A percentile compares a stretch with the other conserved stretches of the same genome.
phyloP scores from a whole-genome alignment of 345 rosid species.

The Linum usitatissimum region DNA sequence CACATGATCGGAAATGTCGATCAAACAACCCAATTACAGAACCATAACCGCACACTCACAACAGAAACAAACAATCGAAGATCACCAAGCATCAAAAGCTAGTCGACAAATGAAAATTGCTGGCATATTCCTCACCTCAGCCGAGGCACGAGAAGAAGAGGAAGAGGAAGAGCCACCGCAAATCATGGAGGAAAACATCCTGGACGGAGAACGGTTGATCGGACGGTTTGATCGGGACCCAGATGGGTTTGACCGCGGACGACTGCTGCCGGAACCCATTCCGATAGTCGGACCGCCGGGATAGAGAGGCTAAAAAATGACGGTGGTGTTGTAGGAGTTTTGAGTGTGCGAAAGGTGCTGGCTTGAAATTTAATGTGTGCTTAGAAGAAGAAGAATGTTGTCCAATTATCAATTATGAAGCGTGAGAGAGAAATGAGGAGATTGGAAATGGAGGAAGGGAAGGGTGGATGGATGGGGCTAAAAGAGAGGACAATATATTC shows the following conservation, averaged over 20 bases:
- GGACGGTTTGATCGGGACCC: conserved; percentile 24
- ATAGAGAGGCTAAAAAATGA: neutral
- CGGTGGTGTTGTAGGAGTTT: neutral
- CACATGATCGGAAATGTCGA: neutral
- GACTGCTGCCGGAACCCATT: conserved; percentile 50
- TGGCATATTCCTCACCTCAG: conserved; percentile 24
- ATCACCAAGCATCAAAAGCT: too few species aligned
- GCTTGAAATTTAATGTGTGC: neutral
- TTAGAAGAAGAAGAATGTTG: neutral
- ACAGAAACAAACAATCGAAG: neutral
- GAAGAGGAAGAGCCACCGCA: conserved; percentile 37
- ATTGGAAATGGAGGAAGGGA: neutral
- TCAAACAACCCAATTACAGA: neutral
- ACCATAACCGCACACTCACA: neutral
- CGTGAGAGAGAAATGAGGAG: neutral
- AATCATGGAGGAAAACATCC: conserved; percentile 27
- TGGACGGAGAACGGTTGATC: conserved; percentile 10
- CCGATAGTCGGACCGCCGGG: neutral
- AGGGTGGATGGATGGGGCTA: neutral
- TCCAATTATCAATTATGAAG: neutral
- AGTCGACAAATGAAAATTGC: neutral
- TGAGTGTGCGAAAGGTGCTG: neutral
- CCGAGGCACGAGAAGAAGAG: conserved; percentile 20
- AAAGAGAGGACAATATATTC: neutral
- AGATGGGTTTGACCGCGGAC: conserved; percentile 26